Evolutionary conservation across 208 protist species (phyloP), one percentile per base, ranked within the genome.

Genomic region (Crithidia sp.): DNA sequence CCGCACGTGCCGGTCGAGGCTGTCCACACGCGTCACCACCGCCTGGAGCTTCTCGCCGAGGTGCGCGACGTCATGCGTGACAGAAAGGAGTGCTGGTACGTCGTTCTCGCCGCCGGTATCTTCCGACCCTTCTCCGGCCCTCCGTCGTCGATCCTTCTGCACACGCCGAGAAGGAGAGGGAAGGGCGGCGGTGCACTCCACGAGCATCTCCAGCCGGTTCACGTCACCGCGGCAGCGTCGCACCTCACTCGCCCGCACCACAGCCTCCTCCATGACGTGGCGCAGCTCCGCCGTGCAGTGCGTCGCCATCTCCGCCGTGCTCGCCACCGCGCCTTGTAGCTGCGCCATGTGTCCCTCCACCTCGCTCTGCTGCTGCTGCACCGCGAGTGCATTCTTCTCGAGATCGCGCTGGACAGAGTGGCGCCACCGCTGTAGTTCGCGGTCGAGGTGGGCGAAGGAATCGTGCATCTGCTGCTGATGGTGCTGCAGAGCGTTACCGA

Each of bases 131-230:
- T n/a, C 4, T 13, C 2, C 39, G 19, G 0, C 52, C 7, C 17
- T 54, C 50, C 19, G 39, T 0, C 43, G 6, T 14, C n/a, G 5
- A 61, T 7, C 54, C 7, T 9, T 28, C 28, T 28, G 28, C 28
- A 1, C 54, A 16, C 54, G 16, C 17, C 9, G 36, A 28, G 43
- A 12, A 61, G 17, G 19, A 13, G 45, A 7, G 53, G 43, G 16
- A 8, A 4, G 41, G 14, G 44, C 17, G 1, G 16, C 61, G 47
- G 47, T 39, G 45, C 82, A 84, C 71, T 89, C 78, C 17, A 94
- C 63, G 13, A 94, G 74, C 81, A 92, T 89, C 59, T 92, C 88
- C 5, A 96, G 67, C 2, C 85, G 83, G 62, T 93, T 94, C 67
- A 94, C 81, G 53, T 96, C 89, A 43, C 84, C 76, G 37, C 84